Evolutionary conservation across 768 basidiomycete species (phyloP), one percentile per base, ranked within the genome.

Genomic region (Lentinula detonsa): DNA sequence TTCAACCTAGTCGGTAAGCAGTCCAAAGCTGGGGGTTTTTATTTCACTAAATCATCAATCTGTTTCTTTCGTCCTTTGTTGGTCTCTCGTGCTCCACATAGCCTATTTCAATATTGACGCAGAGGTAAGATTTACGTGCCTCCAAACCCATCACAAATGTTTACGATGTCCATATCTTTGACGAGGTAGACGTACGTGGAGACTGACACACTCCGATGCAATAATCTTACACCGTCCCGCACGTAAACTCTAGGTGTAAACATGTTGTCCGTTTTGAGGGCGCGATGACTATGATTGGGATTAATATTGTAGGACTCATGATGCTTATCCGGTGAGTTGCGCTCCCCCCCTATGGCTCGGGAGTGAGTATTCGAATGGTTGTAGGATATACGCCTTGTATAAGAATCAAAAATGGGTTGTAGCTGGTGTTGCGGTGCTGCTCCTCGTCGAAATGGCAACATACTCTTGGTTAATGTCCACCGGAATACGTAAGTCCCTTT

Each of bases 181-280:
- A 23, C 46, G 46, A 48, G 35, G 35, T 18, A 54, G 53, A 54
- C n/a, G 53, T 54, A n/a, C 8, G 53, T 51, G 6, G 23, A 16
- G 5, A 35, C 11, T 16, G 10, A 37, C 37, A 13, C n/a, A 8
- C 3, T 9, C 34, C 15, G 33, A 28, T 16, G 51, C 13, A 16
- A 16, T 35, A 33, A 53, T 15, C 16, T 21, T 23, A 9, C 5
- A 16, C 9, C 46, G 28, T 54, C 13, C 34, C 15, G n/a, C 51
- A 16, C 18, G 1, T 34, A 2, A 21, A 33, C 31, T 39, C 18
- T 39, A 57, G 56, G 13, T 57, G 56, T 28, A 5, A 34, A 35
- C 56, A 57, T n/a, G 45, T 57, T n/a, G 56, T 57, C 45, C 40
- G 56, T 43, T 57, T 23, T 9, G 56, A 57, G 23, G 56, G 56